Conservation (phyloP, 768 basidiomycete genomes). For the Paxillus ammoniavirescens region DNA sequence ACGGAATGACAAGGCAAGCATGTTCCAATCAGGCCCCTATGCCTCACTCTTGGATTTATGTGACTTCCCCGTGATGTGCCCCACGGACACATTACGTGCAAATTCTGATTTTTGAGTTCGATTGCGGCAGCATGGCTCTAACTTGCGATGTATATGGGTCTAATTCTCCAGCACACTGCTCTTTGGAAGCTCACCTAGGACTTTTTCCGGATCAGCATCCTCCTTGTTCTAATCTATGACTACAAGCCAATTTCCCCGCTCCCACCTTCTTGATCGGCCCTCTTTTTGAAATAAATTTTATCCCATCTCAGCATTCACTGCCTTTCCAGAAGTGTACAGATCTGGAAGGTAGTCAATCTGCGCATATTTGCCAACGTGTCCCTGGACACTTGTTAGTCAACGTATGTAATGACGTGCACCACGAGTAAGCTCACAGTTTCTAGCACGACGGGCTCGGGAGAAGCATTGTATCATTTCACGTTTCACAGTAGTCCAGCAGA, state of each 20-base stretch:
- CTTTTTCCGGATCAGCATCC: neutral
- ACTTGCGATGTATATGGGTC: neutral
- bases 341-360: neutral
- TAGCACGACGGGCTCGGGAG: no score
- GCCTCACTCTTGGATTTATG: neutral
- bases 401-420: no score
- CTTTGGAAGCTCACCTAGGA: slow-evolving; percentile 4
- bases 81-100: slow-evolving; percentile 15
- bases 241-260: neutral
- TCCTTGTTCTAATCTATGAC: neutral
- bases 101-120: slow-evolving; percentile 6
- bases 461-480: neutral
- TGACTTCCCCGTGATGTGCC: slow-evolving; percentile 7
- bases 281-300: slow-evolving; percentile 12
- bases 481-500: neutral
- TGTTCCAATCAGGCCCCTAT: neutral
- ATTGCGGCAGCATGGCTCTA: neutral
- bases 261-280: slow-evolving; percentile 12
- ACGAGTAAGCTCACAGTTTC: no score
- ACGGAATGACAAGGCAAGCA: neutral
- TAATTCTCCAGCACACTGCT: neutral
- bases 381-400: no score
- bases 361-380: no score
- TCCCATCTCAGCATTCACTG: slow-evolving; percentile 7
- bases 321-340: neutral